Evolutionary conservation across 2,329 filamentous ascomycete genomes (phyloP), one percentile per base, ranked within the genome.

Genomic region (Volutella citrinella): DNA sequence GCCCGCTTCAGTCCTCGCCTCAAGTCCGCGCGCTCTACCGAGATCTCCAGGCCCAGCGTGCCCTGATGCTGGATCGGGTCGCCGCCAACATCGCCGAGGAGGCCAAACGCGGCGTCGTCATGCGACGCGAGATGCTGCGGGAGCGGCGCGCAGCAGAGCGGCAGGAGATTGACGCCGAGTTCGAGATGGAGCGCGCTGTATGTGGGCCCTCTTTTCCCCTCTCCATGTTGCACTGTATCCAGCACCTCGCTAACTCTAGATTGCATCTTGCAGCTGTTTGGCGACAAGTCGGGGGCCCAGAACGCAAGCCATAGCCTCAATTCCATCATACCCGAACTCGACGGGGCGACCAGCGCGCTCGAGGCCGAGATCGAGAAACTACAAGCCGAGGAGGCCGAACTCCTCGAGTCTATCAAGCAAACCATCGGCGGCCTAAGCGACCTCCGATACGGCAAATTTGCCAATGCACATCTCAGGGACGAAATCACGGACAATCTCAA

Each of bases 391-490:
- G 78, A 84, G 33, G 68, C 70, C 1, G 57, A 59, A 3, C 64
- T 88, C 4, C 60, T 84, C 6, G 67, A 73, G 5, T 74, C 78
- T 10, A 73, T 93, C 32, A 72, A 73, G 45, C 72, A 78, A 36
- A 82, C 74, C 0, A 74, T 93, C 12, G 83, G 83, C 19, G 78
- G 76, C 29, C 66, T 95, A 56, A 94, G 87, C 59, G 87, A 94
- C 60, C 69, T 95, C 35, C 80, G 86, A 27, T 91, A 93, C 52
- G 88, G 89, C 22, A 81, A 80, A 35, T 74, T 93, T 38, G 72
- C 76, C 21, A 84, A 85, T 43, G 60, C 70, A 15, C 70, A 78
- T 39, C 63, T 90, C 19, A 70, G 70, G 17, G 72, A 78, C 28
- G 82, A 89, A 46, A 76, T 87, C 19, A 64, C 88, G 13, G 75